phyloP scores from a whole-genome alignment of 208 protist species.

The Acanthamoeba lenticulata region DNA sequence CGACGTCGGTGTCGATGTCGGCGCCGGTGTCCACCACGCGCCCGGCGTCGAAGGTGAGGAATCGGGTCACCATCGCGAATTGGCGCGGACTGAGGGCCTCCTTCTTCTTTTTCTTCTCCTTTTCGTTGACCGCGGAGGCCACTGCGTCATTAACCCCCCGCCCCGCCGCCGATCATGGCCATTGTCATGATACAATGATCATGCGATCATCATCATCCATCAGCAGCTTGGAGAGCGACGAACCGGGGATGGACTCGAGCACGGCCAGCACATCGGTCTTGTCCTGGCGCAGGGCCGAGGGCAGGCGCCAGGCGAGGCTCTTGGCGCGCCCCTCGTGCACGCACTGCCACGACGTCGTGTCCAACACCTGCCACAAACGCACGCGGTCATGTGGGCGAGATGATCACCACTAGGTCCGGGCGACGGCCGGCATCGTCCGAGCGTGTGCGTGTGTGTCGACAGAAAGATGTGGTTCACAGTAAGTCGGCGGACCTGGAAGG shows the following conservation, averaged over 20 bases:
- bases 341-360: not conserved
- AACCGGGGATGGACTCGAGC: not conserved
- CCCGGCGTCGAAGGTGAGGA: not conserved
- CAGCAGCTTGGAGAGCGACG: not conserved
- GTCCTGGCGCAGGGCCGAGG: not conserved
- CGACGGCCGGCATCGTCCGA: too few species aligned
- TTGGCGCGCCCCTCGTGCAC: not conserved
- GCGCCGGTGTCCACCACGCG: not conserved
- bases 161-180: too few species aligned
- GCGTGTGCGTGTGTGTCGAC: too few species aligned
- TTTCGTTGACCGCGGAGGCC: not conserved
- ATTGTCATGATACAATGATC: too few species aligned
- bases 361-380: not conserved
- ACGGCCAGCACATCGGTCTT: not conserved
- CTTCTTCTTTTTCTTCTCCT: constrained; percentile 44
- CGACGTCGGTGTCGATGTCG: constrained; percentile 47
- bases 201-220: too few species aligned
- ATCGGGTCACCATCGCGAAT: not conserved
- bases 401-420: too few species aligned
- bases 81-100: not conserved
- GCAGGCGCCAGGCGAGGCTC: constrained; percentile 14
- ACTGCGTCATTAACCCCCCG: too few species aligned
- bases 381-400: not conserved
- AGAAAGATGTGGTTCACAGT: too few species aligned
- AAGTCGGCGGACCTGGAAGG: constrained; percentile 43